Evolutionary conservation across 148 eudicot genomes (phyloP), one percentile per base, ranked within the genome.

Genomic region (Chenopodium album): DNA sequence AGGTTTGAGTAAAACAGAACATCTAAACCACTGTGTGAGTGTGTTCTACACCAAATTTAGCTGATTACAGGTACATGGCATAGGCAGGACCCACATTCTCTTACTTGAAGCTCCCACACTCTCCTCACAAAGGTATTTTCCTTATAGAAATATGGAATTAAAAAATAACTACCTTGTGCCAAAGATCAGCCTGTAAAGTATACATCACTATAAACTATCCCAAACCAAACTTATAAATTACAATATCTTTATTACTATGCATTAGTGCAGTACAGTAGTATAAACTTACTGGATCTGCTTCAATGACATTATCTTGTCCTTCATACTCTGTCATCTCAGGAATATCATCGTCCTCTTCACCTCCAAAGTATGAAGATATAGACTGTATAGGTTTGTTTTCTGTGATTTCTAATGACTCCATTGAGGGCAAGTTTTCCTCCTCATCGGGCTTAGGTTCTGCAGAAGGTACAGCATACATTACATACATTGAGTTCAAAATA

Each of bases 241-340:
- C 50, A 67, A 28, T n/a, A 80, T 41, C 46, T 20, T 19, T 44
- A 75, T 13, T 50, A 50, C 16, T 63, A 80, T 9, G 34, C 71
- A 65, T 5, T 59, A 59, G 16, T 11, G 54, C 12, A 50, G 12
- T 6, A 47, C 52, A 9, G 23, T 64, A 19, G 26, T 19, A 67
- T 13, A 13, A 59, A 86, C 95, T 87, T 88, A 95, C 98, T 20
- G 94, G 92, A 87, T 92, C 97, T 76, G 88, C 65, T 72, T 92
- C 99, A 85, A 95, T 82, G 76, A 95, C 81, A 81, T 92, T 93
- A 83, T 95, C 98, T 70, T 92, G 85, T n/a, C 92, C 99, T 79
- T 90, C 94, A 83, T 85, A 93, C 73, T 91, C 99, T 70, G 86
- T 91, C 92, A 95, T 90, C 82, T 95, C 98, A 26, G 99, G 99